Conservation (phyloP, 495 filamentous ascomycete species). For the Xylaria castorea region DNA sequence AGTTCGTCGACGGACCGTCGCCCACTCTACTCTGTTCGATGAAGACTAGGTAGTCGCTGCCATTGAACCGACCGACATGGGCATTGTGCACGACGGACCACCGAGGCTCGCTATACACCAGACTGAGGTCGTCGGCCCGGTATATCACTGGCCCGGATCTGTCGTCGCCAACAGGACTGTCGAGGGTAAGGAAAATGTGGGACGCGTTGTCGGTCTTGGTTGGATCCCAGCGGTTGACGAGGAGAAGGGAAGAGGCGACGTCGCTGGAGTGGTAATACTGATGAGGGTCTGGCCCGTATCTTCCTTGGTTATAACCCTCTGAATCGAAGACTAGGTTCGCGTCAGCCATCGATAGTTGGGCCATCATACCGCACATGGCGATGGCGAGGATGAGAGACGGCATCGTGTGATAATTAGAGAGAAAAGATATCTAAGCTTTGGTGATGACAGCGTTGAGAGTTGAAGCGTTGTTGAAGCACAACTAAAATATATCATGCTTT, state of each 20-base stretch:
- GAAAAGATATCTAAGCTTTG: not conserved
- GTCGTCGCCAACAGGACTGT: not conserved
- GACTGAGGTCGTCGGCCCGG: constrained; percentile 30
- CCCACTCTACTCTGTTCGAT: constrained; percentile 2
- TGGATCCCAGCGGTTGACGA: constrained; percentile 29
- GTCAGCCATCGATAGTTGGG: not conserved
- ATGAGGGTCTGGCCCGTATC: constrained; percentile 27
- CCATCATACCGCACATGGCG: not conserved
- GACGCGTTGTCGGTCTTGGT: constrained; percentile 21
- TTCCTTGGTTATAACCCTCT: constrained; percentile 19
- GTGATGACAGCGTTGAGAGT: not conserved
- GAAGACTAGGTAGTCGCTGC: constrained; percentile 23
- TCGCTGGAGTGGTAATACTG: constrained; percentile 27
- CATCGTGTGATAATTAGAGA: constrained; percentile 7
- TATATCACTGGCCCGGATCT: constrained; percentile 28
- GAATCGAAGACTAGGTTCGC: constrained; percentile 19
- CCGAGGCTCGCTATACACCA: constrained; percentile 27
- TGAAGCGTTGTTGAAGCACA: not conserved
- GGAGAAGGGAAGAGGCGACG: constrained; percentile 26
- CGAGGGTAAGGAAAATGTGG: constrained; percentile 23
- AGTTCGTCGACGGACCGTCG: not conserved
- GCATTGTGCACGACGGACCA: constrained; percentile 20
- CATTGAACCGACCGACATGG: constrained; percentile 10
- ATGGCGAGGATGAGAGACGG: not conserved
- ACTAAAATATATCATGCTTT: not conserved